These are phyloP conservation scores for Penicillium hesseltinei DNA, from an alignment of 2,329 filamentous ascomycete genomes.

Conservation along the genomic window DNA sequence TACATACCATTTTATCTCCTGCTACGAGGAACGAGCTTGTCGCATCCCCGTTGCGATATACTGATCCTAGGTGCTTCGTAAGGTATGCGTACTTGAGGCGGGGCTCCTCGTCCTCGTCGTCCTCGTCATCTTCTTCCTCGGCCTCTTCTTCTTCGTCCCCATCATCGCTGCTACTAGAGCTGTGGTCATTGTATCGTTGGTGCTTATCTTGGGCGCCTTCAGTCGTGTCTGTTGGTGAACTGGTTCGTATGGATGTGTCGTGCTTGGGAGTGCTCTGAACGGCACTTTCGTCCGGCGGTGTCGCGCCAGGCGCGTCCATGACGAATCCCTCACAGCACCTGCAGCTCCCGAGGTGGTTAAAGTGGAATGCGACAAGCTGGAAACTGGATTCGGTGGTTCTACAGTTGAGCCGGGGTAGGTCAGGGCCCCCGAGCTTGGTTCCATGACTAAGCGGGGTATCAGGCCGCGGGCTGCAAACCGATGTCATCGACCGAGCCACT, in stretches of 20 bases:
- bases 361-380: slow-evolving; percentile 22
- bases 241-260: slow-evolving; percentile 20
- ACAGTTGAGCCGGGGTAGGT: slow-evolving; percentile 24
- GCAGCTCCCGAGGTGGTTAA: slow-evolving; percentile 20
- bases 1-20: slow-evolving; percentile 89
- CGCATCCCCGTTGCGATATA: slow-evolving; percentile 93
- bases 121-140: slow-evolving; percentile 67
- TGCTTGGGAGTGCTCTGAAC: slow-evolving; percentile 20
- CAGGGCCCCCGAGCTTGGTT: slow-evolving; percentile 13
- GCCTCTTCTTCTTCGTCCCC: slow-evolving; percentile 50
- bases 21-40: slow-evolving; percentile 87
- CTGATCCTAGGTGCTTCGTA: slow-evolving; percentile 72
- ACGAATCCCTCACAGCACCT: slow-evolving; percentile 30
- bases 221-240: slow-evolving; percentile 16
- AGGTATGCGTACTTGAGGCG: slow-evolving; percentile 88
- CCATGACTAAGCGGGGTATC: slow-evolving; percentile 24
- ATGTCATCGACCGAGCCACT: slow-evolving; percentile 14
- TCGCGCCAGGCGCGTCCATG: slow-evolving; percentile 42
- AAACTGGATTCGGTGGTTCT: slow-evolving; percentile 14
- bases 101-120: slow-evolving; percentile 90
- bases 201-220: slow-evolving; percentile 15
- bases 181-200: slow-evolving; percentile 22
- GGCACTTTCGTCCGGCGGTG: slow-evolving; percentile 25
- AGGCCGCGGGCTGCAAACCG: slow-evolving; percentile 6
- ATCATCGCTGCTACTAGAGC: slow-evolving; percentile 24